A percentile compares a stretch with the other conserved stretches of the same genome.
phyloP scores from a whole-genome alignment of 2,329 filamentous ascomycete species.

The Colletotrichum musicola region DNA sequence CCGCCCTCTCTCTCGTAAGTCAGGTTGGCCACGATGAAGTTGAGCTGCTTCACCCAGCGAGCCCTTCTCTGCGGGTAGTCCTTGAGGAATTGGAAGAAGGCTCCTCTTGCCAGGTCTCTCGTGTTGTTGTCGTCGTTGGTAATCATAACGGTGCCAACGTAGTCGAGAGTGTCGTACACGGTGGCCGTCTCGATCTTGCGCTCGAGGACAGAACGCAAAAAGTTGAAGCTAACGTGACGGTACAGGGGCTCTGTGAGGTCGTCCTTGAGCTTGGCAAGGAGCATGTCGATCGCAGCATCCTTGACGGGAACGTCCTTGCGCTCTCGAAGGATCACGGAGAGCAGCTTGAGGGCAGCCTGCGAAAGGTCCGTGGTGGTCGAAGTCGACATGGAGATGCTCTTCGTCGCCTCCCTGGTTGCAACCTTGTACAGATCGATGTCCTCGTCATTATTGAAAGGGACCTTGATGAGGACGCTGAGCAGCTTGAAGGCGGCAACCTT shows the following conservation, averaged over 20 bases:
- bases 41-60: slow-evolving; percentile 89
- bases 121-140: slow-evolving; percentile 93
- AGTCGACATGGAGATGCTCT: slow-evolving; percentile 80
- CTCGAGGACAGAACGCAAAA: slow-evolving; percentile 87
- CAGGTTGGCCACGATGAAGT: slow-evolving; percentile 90
- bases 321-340: slow-evolving; percentile 87
- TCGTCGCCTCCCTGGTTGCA: slow-evolving; percentile 87
- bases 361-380: slow-evolving; percentile 86
- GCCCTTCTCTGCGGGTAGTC: slow-evolving; percentile 95
- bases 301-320: slow-evolving; percentile 81
- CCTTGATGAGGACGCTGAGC: slow-evolving; percentile 86
- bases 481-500: slow-evolving; percentile 89
- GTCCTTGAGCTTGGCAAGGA: slow-evolving; percentile 84
- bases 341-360: slow-evolving; percentile 89
- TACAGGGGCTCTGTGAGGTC: slow-evolving; percentile 94
- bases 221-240: slow-evolving; percentile 94
- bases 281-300: slow-evolving; percentile 83
- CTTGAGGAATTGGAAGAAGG: slow-evolving; percentile 93
- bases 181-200: slow-evolving; percentile 87
- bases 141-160: slow-evolving; percentile 92
- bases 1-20: slow-evolving; percentile 92
- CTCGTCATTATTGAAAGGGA: slow-evolving; percentile 80
- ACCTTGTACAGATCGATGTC: slow-evolving; percentile 76
- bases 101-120: slow-evolving; percentile 86
- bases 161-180: slow-evolving; percentile 92